Evolutionary conservation across 768 basidiomycete genomes (phyloP), one percentile per base, ranked within the genome.

Genomic region (Boletus reticuloceps): DNA sequence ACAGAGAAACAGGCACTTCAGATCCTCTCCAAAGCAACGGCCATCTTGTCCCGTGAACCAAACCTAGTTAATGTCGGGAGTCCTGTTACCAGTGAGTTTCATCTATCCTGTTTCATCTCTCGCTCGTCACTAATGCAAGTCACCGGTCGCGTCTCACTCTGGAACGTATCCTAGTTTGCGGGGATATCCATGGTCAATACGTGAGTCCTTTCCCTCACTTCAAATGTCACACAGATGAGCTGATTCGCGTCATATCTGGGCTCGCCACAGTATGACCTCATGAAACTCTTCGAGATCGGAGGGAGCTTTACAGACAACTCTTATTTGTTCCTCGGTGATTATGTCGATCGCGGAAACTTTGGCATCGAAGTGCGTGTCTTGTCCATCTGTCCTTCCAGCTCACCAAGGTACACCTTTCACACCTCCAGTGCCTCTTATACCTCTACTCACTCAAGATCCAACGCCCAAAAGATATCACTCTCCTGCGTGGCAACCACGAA

Each of bases 101-200:
- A 34, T 39, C 39, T 29, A 31, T 45, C 45, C 10, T 29, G 29
- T 54, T 47, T 22, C 41, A 55, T 50, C 32, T 43, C 38, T 46
- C 47, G 11, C 19, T 32, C 42, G 38, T 50, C 49, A 52, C 51
- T 48, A 41, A 17, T 49, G 16, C 47, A 38, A 54, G 32, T 60
- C 39, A 57, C 44, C 4, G 48, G 44, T 49, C 50, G 50, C 36
- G 42, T 64, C 58, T 45, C 45, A 17, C 55, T 34, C 8, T 17
- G 16, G 4, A 29, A 54, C 29, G 19, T 34, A 29, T 61, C 53
- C 3, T 63, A 95, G 94, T 98, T 61, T 96, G 94, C 67, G 95
- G 95, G 20, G 95, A 98, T 76, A 94, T 98, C 44, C 95, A 98
- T 64, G 95, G 95, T 11, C 95, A 98, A 88, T 98, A 93, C 72